These are phyloP conservation scores for Aspergillus amoenus DNA, from an alignment of 2,329 filamentous ascomycete genomes.

Conservation along the genomic window DNA sequence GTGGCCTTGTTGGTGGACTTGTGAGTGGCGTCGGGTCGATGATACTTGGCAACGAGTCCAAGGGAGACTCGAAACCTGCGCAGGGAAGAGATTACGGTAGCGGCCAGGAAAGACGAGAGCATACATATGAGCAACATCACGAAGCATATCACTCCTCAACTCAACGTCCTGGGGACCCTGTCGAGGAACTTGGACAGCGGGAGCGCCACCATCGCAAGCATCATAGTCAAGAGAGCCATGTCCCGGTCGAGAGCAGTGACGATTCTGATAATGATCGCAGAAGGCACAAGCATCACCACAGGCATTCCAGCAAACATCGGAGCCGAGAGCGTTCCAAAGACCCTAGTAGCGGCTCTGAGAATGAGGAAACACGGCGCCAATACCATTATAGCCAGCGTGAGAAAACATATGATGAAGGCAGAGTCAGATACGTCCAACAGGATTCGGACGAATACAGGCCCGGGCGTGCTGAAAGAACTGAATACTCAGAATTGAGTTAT, in stretches of 20 bases:
- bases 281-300: background rate
- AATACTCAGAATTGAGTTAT: conserved; percentile 16
- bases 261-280: conserved; percentile 2
- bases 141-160: background rate
- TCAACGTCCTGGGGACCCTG: background rate
- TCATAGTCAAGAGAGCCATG: conserved; percentile 9
- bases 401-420: background rate
- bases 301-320: conserved; percentile 1
- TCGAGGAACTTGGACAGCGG: background rate
- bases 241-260: background rate
- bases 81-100: background rate
- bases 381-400: background rate
- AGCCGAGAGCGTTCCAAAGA: conserved; percentile 1
- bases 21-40: conserved; percentile 60
- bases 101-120: conserved; percentile 11
- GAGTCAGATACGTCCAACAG: background rate
- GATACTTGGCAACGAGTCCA: conserved; percentile 61
- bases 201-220: conserved; percentile 13
- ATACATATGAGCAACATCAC: background rate
- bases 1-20: conserved; percentile 68
- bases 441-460: conserved; percentile 5
- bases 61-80: background rate
- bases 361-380: background rate
- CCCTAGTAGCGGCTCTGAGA: background rate
- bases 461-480: conserved; percentile 2